Percentiles rank a stretch among this genome's conserved stretches.
Evolutionary conservation across 2,329 filamentous ascomycete species (phyloP).

Genomic region (Massarina eburnea): DNA sequence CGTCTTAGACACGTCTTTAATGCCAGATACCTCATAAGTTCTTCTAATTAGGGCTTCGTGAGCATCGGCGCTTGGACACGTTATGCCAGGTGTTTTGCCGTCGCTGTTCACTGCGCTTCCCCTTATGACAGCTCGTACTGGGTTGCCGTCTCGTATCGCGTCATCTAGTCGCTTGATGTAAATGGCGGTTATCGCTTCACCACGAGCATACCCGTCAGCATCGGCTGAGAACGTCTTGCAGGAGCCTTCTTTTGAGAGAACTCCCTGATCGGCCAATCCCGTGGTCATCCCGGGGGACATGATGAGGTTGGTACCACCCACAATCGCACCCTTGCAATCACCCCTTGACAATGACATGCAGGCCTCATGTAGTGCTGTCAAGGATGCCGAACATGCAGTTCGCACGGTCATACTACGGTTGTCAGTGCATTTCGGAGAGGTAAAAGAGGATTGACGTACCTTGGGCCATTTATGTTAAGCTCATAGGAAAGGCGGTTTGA

Average conservation of each 20-base stretch:
- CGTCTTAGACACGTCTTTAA: constrained; percentile 7
- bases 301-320: constrained; percentile 23
- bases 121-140: constrained; percentile 46
- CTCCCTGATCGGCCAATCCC: constrained; percentile 9
- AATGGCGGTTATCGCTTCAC: constrained; percentile 46
- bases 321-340: constrained; percentile 14
- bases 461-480: constrained; percentile 21
- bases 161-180: constrained; percentile 59
- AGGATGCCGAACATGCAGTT: constrained; percentile 39
- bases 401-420: constrained; percentile 35
- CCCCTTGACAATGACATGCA: constrained; percentile 10
- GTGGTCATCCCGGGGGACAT: constrained; percentile 15
- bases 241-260: constrained; percentile 15
- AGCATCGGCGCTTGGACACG: constrained; percentile 55
- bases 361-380: constrained; percentile 29
- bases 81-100: constrained; percentile 56
- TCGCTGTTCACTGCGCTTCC: constrained; percentile 46
- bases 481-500: constrained; percentile 31
- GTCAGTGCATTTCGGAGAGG: neutral
- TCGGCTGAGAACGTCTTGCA: constrained; percentile 17
- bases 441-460: neutral
- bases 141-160: constrained; percentile 59
- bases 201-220: constrained; percentile 23
- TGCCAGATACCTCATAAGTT: constrained; percentile 7
- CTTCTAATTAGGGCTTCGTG: constrained; percentile 31